Evolutionary conservation across 2,329 filamentous ascomycete species (phyloP).

Genomic region (Bipolaris gigantea): DNA sequence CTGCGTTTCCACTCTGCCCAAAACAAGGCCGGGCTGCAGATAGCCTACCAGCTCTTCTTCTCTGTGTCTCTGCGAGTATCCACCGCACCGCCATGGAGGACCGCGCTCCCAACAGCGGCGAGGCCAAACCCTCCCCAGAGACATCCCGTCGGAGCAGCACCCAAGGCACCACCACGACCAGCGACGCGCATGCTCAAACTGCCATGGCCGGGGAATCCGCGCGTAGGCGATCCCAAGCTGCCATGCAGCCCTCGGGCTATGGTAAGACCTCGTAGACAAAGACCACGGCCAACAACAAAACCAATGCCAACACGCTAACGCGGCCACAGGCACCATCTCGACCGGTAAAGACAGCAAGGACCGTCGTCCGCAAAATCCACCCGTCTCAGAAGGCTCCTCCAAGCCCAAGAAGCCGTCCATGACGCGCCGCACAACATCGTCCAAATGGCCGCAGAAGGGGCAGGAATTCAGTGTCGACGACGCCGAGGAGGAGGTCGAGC

Average conservation of each 20-base stretch:
- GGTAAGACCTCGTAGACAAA: conserved; percentile 22
- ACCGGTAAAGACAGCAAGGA: conserved; percentile 37
- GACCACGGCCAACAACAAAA: background rate
- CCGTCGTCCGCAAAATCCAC: conserved; percentile 29
- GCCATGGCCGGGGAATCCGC: conserved; percentile 28
- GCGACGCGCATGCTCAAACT: conserved; percentile 25
- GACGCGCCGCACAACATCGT: conserved; percentile 73
- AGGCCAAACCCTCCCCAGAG: conserved; percentile 26
- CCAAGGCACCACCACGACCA: conserved; percentile 20
- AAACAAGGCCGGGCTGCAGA: conserved; percentile 11
- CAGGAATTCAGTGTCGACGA: conserved; percentile 92
- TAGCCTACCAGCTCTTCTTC: background rate
- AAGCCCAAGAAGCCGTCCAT: conserved; percentile 71
- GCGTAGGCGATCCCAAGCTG: conserved; percentile 35
- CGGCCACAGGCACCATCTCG: conserved; percentile 39
- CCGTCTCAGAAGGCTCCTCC: conserved; percentile 23
- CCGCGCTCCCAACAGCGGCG: conserved; percentile 28
- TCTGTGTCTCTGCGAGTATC: no score
- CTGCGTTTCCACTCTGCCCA: background rate
- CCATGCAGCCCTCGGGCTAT: conserved; percentile 38
- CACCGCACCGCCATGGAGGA: conserved; percentile 33
- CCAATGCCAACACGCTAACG: conserved; percentile 10
- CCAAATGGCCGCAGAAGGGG: conserved; percentile 73
- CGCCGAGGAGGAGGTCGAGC: conserved; percentile 76
- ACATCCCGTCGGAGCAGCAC: conserved; percentile 34